Conservation (phyloP, 192 early-diverging fungal genomes). For the Spizellomyces punctatus region DNA sequence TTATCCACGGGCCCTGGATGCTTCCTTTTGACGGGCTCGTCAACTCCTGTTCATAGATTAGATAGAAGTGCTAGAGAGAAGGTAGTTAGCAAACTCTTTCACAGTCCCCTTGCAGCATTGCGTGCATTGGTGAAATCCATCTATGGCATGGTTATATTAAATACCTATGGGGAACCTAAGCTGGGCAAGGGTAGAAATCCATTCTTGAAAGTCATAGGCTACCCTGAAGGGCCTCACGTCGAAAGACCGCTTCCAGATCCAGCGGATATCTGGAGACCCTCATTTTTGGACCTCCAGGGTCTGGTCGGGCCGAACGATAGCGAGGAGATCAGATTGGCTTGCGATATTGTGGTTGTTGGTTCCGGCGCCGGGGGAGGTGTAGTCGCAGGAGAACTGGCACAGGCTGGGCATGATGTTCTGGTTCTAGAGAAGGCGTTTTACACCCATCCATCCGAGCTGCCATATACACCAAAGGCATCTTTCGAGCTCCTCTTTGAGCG, state of each 20-base stretch:
- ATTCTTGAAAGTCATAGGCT: conserved; percentile 51
- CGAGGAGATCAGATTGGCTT: conserved; percentile 18
- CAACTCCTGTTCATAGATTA: conserved; percentile 37
- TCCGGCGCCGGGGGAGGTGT: conserved; percentile 73
- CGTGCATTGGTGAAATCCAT: conserved; percentile 37
- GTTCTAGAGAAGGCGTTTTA: conserved; percentile 76
- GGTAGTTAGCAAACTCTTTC: conserved; percentile 35
- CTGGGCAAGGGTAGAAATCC: conserved; percentile 6
- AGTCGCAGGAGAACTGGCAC: conserved; percentile 64
- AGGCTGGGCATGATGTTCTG: conserved; percentile 66
- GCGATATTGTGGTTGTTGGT: conserved; percentile 72
- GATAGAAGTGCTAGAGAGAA: conserved; percentile 26
- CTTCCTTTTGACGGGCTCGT: conserved; percentile 21
- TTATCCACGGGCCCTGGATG: conserved; percentile 37
- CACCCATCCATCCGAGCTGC: conserved; percentile 54
- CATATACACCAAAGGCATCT: conserved; percentile 52
- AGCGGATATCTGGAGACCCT: conserved; percentile 49
- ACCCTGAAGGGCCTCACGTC: conserved; percentile 53
- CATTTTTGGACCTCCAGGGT: conserved; percentile 55
- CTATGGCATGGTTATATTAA: conserved; percentile 18
- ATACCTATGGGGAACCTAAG: conserved; percentile 24
- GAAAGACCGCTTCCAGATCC: conserved; percentile 40
- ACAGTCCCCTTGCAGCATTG: conserved; percentile 22
- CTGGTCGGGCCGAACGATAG: conserved; percentile 14
- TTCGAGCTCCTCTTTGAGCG: conserved; percentile 60